Conservation (phyloP, 495 filamentous ascomycete genomes). For the Aspergillus baeticus region DNA sequence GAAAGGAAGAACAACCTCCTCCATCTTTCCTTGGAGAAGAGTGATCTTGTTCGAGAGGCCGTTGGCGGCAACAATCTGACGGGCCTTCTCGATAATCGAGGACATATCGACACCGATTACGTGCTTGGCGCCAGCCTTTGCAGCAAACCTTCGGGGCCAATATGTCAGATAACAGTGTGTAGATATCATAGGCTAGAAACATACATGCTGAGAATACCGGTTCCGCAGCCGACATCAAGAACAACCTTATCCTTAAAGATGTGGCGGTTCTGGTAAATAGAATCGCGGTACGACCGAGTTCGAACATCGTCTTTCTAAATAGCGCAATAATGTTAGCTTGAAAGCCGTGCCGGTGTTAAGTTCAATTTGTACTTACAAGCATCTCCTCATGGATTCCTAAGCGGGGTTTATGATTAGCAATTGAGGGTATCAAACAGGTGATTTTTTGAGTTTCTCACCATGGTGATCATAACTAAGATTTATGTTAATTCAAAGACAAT, state of each 20-base stretch:
- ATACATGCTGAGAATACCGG: slow-evolving; percentile 83
- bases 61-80: slow-evolving; percentile 85
- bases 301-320: slow-evolving; percentile 95
- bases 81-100: slow-evolving; percentile 93
- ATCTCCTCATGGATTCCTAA: slow-evolving; percentile 97
- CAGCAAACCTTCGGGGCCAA: slow-evolving; percentile 75
- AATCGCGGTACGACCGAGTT: slow-evolving; percentile 91
- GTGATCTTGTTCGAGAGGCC: slow-evolving; percentile 83
- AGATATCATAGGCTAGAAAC: slow-evolving; percentile 22
- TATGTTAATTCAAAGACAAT: slow-evolving; percentile 30
- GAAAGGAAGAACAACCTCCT: slow-evolving; percentile 88
- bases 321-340: slow-evolving; percentile 15
- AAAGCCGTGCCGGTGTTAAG: neutral
- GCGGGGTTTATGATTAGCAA: slow-evolving; percentile 25
- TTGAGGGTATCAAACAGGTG: slow-evolving; percentile 3
- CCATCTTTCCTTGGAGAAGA: slow-evolving; percentile 91
- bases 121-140: slow-evolving; percentile 86
- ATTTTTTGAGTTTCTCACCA: slow-evolving; percentile 52
- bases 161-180: slow-evolving; percentile 5
- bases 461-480: slow-evolving; percentile 84
- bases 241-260: slow-evolving; percentile 98
- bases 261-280: slow-evolving; percentile 92
- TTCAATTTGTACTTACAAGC: slow-evolving; percentile 66
- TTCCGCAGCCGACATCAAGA: slow-evolving; percentile 96
- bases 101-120: slow-evolving; percentile 98